Base-by-base conservation (phyloP, 768 basidiomycete species). In the Coprinellus aureogranulatus region DNA sequence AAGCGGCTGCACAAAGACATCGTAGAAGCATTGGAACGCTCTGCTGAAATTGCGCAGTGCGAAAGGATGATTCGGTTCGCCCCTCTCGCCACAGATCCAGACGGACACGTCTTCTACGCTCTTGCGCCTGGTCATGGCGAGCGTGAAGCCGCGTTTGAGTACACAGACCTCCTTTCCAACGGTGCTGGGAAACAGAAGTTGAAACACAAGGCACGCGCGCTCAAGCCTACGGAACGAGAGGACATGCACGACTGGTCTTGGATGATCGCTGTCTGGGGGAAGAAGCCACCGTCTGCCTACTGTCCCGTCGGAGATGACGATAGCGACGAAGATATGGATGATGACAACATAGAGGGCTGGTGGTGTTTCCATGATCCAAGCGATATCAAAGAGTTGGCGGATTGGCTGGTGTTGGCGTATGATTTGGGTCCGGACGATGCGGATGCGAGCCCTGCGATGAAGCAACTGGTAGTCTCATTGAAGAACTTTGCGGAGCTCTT, bases 211-310 rank as follows among this genome's bases (percentile, higher is more conserved):
- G 74, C 68, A 27, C 73, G 67, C 54, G 66, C 67, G 26, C 72
- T 69, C 28, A 77, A 76, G 8, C 69, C 73, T 28, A 81, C 82
- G 14, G 82, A 85, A n/a, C 74, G 84, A n/a, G 67, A 68, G 22
- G 70, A 74, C 31, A 69, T 87, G 68, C 78, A 68, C 57, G 77
- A 81, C 30, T 93, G 90, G 90, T 77, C 83, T 1, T 90, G 87
- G 87, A 88, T 89, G 67, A 64, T 93, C n/a, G 84, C 81, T 3
- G 87, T 90, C 1, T 89, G 84, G 81, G 90, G 90, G 1, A 81
- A 70, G 69, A 79, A 52, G 22, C 50, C 50, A 4, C 50, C 50
- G 8, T 52, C 50, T 1, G 50, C 50, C 5, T 52, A 37, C 23
- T 30, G 27, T 4, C 34, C 34, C 23, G 1, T 30, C 22, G 31